Conservation (phyloP, 2,329 filamentous ascomycete species). For the Colletotrichum musicola region DNA sequence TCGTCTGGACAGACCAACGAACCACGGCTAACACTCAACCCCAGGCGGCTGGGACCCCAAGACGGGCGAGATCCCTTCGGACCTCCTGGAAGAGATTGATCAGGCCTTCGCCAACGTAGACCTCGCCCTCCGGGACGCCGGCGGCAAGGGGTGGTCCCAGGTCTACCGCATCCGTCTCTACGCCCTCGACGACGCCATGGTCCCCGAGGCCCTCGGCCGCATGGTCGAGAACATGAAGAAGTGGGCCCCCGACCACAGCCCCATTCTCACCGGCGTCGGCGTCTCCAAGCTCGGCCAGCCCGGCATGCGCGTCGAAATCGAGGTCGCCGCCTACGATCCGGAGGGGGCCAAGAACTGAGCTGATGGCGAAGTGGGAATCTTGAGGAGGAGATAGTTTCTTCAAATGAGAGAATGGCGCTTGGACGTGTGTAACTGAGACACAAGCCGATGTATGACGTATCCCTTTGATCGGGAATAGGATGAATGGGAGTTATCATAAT, state of each 20-base stretch:
- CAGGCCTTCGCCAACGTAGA: constrained; percentile 64
- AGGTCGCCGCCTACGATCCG: constrained; percentile 51
- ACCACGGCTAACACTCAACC: neutral
- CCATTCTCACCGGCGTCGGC: constrained; percentile 58
- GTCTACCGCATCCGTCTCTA: constrained; percentile 57
- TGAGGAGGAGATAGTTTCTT: too few relatives aligned
- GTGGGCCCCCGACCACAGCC: constrained; percentile 56
- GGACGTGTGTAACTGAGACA: too few relatives aligned
- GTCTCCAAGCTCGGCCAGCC: constrained; percentile 53
- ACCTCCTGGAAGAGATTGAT: constrained; percentile 53
- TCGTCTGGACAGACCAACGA: too few relatives aligned
- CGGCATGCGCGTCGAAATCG: constrained; percentile 61
- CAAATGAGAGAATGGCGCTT: too few relatives aligned
- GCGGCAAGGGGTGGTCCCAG: constrained; percentile 61
- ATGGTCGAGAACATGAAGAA: constrained; percentile 52
- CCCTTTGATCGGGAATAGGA: too few relatives aligned
- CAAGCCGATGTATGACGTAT: too few relatives aligned
- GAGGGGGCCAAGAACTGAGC: neutral
- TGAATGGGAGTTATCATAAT: too few relatives aligned
- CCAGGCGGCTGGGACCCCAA: constrained; percentile 33
- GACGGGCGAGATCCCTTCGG: constrained; percentile 42
- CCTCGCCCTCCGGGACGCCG: constrained; percentile 54
- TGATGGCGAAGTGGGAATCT: too few relatives aligned
- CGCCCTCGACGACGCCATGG: constrained; percentile 45
- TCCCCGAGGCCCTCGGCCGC: constrained; percentile 46